These are phyloP conservation scores for Venustampulla echinocandica DNA, from an alignment of 495 filamentous ascomycete genomes.

Conservation along the genomic window DNA sequence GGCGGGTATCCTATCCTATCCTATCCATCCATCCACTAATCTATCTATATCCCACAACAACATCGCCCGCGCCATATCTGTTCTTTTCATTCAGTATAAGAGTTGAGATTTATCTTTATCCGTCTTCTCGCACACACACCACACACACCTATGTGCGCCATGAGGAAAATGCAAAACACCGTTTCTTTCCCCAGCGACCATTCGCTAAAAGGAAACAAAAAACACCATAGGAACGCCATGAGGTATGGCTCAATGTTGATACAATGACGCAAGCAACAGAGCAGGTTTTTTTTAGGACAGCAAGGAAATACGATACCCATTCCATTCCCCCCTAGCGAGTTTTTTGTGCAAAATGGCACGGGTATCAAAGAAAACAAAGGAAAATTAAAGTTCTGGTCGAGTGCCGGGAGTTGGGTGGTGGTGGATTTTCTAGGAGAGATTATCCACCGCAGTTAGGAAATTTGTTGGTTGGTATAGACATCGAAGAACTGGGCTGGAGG, in stretches of 20 bases:
- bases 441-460: conserved; percentile 16
- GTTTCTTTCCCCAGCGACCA: not conserved
- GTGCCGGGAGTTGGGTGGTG: too few relatives aligned
- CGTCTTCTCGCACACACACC: not conserved
- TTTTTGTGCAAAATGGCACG: conserved; percentile 23
- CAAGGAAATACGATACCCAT: conserved; percentile 20
- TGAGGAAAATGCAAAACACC: not conserved
- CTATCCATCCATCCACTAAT: conserved; percentile 1
- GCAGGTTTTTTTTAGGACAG: conserved; percentile 10
- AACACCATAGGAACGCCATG: conserved; percentile 6
- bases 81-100: too few relatives aligned
- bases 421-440: conserved; percentile 10
- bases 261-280: conserved; percentile 25
- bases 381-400: too few relatives aligned
- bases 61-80: too few relatives aligned
- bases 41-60: too few relatives aligned
- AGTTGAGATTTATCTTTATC: conserved; percentile 25
- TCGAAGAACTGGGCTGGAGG: not conserved
- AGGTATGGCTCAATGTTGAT: conserved; percentile 27
- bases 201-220: too few relatives aligned
- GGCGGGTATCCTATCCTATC: too few relatives aligned
- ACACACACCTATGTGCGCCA: not conserved
- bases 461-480: not conserved
- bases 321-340: conserved; percentile 7
- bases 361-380: conserved; percentile 22